Evolutionary conservation across 441 rosid species (phyloP), one percentile per base, ranked within the genome.

Genomic region (Bocquillonia castaneifolia): DNA sequence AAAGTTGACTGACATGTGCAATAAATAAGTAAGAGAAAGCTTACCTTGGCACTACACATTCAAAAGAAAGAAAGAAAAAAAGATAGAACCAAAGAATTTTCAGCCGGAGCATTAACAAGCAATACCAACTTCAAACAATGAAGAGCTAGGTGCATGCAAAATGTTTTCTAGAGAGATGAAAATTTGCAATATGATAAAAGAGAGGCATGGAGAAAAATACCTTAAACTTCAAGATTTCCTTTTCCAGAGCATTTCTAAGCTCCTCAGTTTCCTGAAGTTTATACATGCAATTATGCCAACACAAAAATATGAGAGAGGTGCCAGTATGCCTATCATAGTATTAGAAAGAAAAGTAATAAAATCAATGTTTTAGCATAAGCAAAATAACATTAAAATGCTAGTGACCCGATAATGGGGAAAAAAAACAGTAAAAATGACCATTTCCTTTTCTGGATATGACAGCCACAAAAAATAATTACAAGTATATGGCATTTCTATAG

Each of bases 221-320:
- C 96, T 85, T 87, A n/a, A 77, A 80, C 74, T 87, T 93, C 66
- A 61, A 66, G 68, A 89, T 84, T 82, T 87, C 97, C 79, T 81
- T 85, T 74, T 82, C 82, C 81, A 89, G 34, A 65, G 86, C 90
- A 77, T 70, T 78, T 77, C 77, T 89, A 20, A 91, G 86, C 68
- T 83, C 96, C 64, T 84, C 88, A 5, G 84, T 87, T 77, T 89
- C 96, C 99, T 91, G 72, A 60, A 60, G 62, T 67, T 72, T 54
- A 69, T 42, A 56, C 28, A 71, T 71, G 68, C 68, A 80, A 36
- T 42, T 69, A 59, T 37, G 42, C 68, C 55, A 77, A 58, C 50
- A 75, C 40, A 73, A 61, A 40, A 36, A 31, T 56, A 64, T 45
- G 70, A 74, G 26, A 56, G 52, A 64, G 44, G 26, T 59, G n/a